A percentile compares a stretch with the other conserved stretches of the same genome.
Conservation (phyloP, 306 rosid genomes). For the Trifolium repens region DNA sequence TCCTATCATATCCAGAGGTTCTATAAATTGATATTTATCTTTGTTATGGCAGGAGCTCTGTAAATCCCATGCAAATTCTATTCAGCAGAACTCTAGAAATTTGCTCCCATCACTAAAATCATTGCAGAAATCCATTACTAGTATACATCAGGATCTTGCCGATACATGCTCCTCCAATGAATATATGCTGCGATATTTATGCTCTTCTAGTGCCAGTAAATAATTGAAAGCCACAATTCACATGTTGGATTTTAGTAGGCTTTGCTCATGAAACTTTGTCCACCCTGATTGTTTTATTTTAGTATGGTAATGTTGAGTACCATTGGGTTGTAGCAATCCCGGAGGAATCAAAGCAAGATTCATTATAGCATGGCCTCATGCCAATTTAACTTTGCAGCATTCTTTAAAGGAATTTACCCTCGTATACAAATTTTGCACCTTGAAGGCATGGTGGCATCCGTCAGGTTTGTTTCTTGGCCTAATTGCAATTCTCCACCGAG, state of each 20-base stretch:
- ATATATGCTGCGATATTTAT: slow-evolving; percentile 74
- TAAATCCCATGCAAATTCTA: slow-evolving; percentile 74
- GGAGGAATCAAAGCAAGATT: slow-evolving; percentile 33
- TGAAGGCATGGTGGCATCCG: slow-evolving; percentile 21
- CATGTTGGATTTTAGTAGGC: slow-evolving; percentile 8
- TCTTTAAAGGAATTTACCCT: background rate
- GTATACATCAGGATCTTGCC: slow-evolving; percentile 82
- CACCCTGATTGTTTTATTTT: slow-evolving; percentile 16
- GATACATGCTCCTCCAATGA: slow-evolving; percentile 92
- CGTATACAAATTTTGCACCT: slow-evolving; percentile 25
- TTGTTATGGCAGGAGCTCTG: slow-evolving; percentile 77
- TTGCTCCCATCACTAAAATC: slow-evolving; percentile 86
- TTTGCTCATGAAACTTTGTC: slow-evolving; percentile 13
- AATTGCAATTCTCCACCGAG: background rate
- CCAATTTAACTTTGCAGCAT: background rate
- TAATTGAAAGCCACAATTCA: slow-evolving; percentile 47
- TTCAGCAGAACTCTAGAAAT: slow-evolving; percentile 73
- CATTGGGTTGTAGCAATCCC: background rate
- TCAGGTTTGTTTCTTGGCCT: slow-evolving; percentile 12
- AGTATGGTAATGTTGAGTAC: slow-evolving; percentile 21
- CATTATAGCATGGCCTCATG: background rate
- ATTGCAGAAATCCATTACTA: slow-evolving; percentile 76
- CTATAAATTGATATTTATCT: slow-evolving; percentile 30
- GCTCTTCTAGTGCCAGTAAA: slow-evolving; percentile 58
- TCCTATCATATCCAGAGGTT: background rate